phyloP scores from a whole-genome alignment of 441 rosid species.

The Monsonia emarginata region DNA sequence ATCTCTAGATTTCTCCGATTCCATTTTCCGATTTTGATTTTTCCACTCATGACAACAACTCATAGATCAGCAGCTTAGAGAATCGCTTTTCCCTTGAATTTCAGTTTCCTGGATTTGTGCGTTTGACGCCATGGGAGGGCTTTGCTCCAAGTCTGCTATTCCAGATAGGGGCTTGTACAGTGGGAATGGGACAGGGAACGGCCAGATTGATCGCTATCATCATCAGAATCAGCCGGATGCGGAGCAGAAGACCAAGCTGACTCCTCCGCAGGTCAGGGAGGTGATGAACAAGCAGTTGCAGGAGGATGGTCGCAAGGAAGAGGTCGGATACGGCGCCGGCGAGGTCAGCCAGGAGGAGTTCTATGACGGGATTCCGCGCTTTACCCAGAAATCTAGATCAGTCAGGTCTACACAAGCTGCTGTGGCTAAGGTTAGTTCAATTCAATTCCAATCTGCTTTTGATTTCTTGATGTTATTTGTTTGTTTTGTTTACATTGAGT shows the following conservation, averaged over 20 bases:
- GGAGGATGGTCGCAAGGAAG: not conserved
- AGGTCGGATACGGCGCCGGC: not conserved
- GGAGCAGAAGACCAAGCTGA: not conserved
- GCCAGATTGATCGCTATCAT: not conserved
- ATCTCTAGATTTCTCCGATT: not conserved
- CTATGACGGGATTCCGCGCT: slow-evolving; percentile 3
- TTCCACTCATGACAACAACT: not conserved
- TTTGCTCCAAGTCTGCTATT: slow-evolving; percentile 1
- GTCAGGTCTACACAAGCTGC: slow-evolving; percentile 9
- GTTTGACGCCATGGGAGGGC: slow-evolving; percentile 2
- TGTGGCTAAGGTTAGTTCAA: slow-evolving; percentile 2
- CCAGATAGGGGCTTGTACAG: not conserved
- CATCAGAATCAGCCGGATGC: not conserved
- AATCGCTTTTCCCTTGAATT: not conserved
- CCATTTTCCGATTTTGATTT: not conserved
- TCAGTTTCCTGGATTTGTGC: not conserved
- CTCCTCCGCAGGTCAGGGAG: not conserved
- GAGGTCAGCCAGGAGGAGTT: slow-evolving; percentile 10
- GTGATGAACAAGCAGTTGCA: not conserved
- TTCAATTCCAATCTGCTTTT: not conserved
- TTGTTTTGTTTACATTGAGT: not conserved
- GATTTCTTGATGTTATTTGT: not conserved
- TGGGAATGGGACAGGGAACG: not conserved
- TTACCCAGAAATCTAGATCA: slow-evolving; percentile 2
- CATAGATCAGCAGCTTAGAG: not conserved